A percentile compares a stretch with the other conserved stretches of the same genome.
Conservation (phyloP, 331 rosid species). For the Acacia concinna region DNA sequence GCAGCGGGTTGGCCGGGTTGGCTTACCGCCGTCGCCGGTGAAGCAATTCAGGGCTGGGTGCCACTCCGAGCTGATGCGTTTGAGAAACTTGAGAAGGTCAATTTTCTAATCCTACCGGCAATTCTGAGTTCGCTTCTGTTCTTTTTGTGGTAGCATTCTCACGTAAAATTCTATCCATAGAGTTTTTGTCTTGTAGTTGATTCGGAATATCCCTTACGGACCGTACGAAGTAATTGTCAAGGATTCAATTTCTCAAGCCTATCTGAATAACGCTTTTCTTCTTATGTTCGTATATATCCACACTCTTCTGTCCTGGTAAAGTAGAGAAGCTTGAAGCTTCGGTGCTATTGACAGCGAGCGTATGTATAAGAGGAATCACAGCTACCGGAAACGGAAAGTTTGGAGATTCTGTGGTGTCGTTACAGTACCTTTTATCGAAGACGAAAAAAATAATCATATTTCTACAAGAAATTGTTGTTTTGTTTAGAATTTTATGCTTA, state of each 20-base stretch:
- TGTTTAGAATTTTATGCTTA: not conserved
- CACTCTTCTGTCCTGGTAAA: not conserved
- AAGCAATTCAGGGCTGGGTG: constrained; percentile 98
- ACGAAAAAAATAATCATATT: not conserved
- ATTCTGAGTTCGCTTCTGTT: not conserved
- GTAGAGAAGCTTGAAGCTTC: not conserved
- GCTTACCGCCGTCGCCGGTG: constrained; percentile 92
- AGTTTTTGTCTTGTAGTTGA: not conserved
- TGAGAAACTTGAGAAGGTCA: constrained; percentile 89
- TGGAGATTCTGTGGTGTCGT: not conserved
- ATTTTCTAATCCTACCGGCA: not conserved
- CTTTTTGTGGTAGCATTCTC: not conserved
- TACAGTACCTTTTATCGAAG: not conserved
- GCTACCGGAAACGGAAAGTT: not conserved
- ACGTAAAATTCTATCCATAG: not conserved
- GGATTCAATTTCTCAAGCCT: constrained; percentile 7
- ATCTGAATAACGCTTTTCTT: not conserved
- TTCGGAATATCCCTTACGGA: not conserved
- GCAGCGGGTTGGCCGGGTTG: constrained; percentile 99
- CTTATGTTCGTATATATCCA: not conserved
- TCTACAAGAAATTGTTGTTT: not conserved
- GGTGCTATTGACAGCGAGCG: not conserved
- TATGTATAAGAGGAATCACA: not conserved
- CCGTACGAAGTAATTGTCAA: not conserved
- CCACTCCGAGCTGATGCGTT: constrained; percentile 84